These are phyloP conservation scores for Saturnispora saitoi DNA, from an alignment of 805 yeast species.

Conservation along the genomic window DNA sequence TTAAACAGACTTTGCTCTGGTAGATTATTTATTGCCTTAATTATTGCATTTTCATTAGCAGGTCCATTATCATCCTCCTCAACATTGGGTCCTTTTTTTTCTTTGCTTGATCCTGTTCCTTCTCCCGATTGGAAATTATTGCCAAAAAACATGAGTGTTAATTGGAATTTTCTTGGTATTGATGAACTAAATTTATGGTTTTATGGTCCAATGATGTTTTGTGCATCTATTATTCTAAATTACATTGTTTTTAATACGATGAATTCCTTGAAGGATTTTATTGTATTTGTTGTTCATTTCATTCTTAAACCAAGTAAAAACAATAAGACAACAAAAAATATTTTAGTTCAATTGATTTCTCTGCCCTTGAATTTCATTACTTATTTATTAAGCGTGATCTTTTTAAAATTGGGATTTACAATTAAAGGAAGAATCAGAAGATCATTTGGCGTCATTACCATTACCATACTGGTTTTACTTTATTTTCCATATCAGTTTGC, in stretches of 20 bases:
- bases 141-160: slow-evolving; percentile 26
- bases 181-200: slow-evolving; percentile 48
- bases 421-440: slow-evolving; percentile 6
- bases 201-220: slow-evolving; percentile 49
- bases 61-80: slow-evolving; percentile 31
- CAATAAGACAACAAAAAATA: background rate
- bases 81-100: slow-evolving; percentile 34
- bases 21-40: slow-evolving; percentile 22
- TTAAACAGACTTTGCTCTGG: slow-evolving; percentile 31
- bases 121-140: slow-evolving; percentile 28
- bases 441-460: slow-evolving; percentile 11
- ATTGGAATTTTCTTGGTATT: slow-evolving; percentile 61
- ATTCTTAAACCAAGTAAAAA: background rate
- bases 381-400: background rate
- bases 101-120: slow-evolving; percentile 43
- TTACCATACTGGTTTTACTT: slow-evolving; percentile 21
- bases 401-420: slow-evolving; percentile 4
- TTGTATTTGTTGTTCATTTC: background rate
- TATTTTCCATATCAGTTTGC: slow-evolving; percentile 81
- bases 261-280: slow-evolving; percentile 8
- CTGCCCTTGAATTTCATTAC: slow-evolving; percentile 6
- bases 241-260: slow-evolving; percentile 27
- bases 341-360: background rate
- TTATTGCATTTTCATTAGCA: slow-evolving; percentile 22
- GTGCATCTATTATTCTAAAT: slow-evolving; percentile 39